Base-by-base conservation (phyloP, 768 basidiomycete species). In the Termitomyces sp. region DNA sequence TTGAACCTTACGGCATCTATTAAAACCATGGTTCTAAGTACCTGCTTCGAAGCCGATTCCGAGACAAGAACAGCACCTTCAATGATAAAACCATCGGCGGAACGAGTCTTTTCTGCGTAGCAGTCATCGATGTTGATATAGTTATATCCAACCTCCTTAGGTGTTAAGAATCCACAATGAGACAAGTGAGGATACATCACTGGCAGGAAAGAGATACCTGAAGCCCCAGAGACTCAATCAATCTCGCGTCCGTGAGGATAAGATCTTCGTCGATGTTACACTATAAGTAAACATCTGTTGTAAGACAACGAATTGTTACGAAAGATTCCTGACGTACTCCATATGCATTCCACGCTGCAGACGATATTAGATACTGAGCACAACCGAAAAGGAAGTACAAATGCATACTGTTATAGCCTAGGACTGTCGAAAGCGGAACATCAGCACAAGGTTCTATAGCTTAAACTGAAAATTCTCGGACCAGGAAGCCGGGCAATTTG, bases 61-160 rank as follows among this genome's bases (percentile, higher is more conserved):
- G 42, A 42, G 10, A 12, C 44, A 37, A 34, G 3, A 14, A 30
- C 49, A 68, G 50, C 40, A 84, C 84, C 74, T 57, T 76, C 80
- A 47, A 82, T 69, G 17, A 87, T 77, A 59, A 81, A 71, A 3
- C 85, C 83, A 19, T 57, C 62, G 1, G 72, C 66, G 45, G 69
- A 79, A 11, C 84, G 74, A 48, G 77, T 71, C 58, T 75, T 81
- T 67, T 83, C 79, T 0, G 84, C 75, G 54, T 80, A 87, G 60
- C 84, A 87, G 60, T 86, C 84, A 58, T 87, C 84, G 49, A 87
- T 71, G 60, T 85, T 85, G 59, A 86, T 70, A 56, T 78, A 74
- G 45, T 75, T 70, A 55, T 87, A 87, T 6, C 84, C 84, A 35
- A 72, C 80, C 48, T 74, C 80, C 82, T 85, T 47, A 2, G 45